These are phyloP conservation scores for Circinella minor DNA, from an alignment of 371 early-diverging fungal genomes.

Conservation along the genomic window DNA sequence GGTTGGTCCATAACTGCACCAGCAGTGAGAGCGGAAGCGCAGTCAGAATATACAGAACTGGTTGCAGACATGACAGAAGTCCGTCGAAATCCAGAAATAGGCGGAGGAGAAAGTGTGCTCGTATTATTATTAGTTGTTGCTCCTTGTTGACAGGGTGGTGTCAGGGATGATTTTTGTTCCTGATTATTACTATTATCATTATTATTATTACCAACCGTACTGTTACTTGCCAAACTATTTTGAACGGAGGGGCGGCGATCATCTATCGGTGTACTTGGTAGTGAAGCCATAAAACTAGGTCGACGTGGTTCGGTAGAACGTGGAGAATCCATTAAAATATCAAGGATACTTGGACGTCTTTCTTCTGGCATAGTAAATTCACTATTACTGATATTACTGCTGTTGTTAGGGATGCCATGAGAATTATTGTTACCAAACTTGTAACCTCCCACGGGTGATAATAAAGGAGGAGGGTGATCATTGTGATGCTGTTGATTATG, in stretches of 20 bases:
- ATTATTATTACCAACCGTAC: neutral
- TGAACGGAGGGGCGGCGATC: constrained; percentile 26
- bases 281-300: constrained; percentile 21
- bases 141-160: constrained; percentile 19
- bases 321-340: constrained; percentile 49
- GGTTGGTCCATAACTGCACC: constrained; percentile 10
- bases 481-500: constrained; percentile 10
- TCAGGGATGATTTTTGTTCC: constrained; percentile 40
- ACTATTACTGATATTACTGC: neutral
- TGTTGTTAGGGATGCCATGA: neutral
- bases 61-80: constrained; percentile 29
- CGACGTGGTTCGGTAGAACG: constrained; percentile 19
- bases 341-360: constrained; percentile 50
- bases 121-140: constrained; percentile 7
- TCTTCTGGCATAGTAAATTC: constrained; percentile 17
- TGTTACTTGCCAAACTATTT: constrained; percentile 6
- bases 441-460: constrained; percentile 16
- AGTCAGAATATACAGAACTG: constrained; percentile 20
- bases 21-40: constrained; percentile 5
- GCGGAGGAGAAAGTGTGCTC: constrained; percentile 33
- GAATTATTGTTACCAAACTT: constrained; percentile 4
- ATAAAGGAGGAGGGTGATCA: constrained; percentile 14
- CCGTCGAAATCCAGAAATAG: constrained; percentile 30
- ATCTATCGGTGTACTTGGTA: constrained; percentile 12
- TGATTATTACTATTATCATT: constrained; percentile 12